These are phyloP conservation scores for Canna indica DNA, from an alignment of 176 grass and related monocot genomes.

Conservation along the genomic window DNA sequence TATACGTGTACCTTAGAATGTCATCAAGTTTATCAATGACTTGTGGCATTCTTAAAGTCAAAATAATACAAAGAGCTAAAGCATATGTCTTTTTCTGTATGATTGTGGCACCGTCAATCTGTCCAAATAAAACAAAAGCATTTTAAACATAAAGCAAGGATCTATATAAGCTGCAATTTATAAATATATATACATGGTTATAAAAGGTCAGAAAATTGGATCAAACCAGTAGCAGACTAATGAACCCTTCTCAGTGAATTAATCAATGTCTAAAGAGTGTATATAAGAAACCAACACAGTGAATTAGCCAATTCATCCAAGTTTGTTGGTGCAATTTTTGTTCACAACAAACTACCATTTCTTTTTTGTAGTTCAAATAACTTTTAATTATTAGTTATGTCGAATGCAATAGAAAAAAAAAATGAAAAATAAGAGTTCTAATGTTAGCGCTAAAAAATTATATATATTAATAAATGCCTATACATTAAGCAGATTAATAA, in stretches of 20 bases:
- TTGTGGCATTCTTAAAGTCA: constrained; percentile 84
- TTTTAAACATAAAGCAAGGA: constrained; percentile 10
- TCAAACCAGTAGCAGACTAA: not conserved
- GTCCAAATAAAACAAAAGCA: constrained; percentile 23
- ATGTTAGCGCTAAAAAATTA: too few relatives aligned
- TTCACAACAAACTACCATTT: too few relatives aligned
- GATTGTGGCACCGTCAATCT: constrained; percentile 76
- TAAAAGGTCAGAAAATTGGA: not conserved
- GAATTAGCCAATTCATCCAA: not conserved
- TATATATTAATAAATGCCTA: too few relatives aligned
- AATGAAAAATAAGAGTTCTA: too few relatives aligned
- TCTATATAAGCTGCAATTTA: not conserved
- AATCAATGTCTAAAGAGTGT: too few relatives aligned
- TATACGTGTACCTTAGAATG: constrained; percentile 65
- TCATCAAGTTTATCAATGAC: constrained; percentile 96
- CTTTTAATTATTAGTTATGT: too few relatives aligned
- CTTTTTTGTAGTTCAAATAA: too few relatives aligned
- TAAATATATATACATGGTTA: not conserved
- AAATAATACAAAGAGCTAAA: constrained; percentile 82
- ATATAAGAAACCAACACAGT: not conserved
- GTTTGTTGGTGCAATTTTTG: not conserved
- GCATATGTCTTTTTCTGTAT: constrained; percentile 74
- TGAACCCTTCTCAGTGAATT: too few relatives aligned
- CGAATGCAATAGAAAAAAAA: too few relatives aligned
- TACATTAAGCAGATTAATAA: not conserved